Evolutionary conservation across 352 stramenopile genomes (phyloP).

Genomic region (Phytophthora pluvialis): DNA sequence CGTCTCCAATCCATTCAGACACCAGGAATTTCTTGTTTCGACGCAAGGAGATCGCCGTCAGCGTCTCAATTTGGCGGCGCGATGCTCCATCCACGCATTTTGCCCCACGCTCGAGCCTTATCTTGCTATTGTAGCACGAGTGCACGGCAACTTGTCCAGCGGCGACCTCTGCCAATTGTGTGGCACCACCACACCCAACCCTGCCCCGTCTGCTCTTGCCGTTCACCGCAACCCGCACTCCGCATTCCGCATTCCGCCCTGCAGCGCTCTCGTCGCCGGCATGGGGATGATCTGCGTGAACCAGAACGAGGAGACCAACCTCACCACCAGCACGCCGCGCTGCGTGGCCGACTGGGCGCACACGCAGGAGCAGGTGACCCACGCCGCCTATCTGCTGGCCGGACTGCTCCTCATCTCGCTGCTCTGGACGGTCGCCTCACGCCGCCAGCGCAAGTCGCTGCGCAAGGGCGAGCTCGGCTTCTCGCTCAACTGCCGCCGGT

Average conservation of each 20-base stretch:
- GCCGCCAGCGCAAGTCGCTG: constrained; percentile 59
- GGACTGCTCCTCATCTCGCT: constrained; percentile 55
- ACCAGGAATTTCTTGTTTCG: too few species aligned
- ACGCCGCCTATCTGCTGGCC: constrained; percentile 54
- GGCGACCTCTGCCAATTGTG: background rate
- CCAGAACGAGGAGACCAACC: constrained; percentile 47
- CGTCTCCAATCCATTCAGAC: too few species aligned
- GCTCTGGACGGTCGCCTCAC: constrained; percentile 63
- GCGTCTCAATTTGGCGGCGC: too few species aligned
- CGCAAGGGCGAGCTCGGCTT: constrained; percentile 77
- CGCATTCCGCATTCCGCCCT: constrained; percentile 20
- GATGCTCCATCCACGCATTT: constrained; percentile 1
- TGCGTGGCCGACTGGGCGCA: constrained; percentile 80
- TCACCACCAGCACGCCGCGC: constrained; percentile 43
- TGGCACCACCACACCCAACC: constrained; percentile 7
- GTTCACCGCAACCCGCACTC: constrained; percentile 19
- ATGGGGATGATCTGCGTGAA: constrained; percentile 81
- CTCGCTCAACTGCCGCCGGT: constrained; percentile 75
- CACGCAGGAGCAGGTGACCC: constrained; percentile 75
- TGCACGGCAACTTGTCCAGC: background rate
- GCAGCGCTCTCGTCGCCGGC: constrained; percentile 10
- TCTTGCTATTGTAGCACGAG: background rate
- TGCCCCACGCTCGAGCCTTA: background rate
- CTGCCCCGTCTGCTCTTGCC: constrained; percentile 29
- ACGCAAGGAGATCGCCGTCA: too few species aligned